These are phyloP conservation scores for Salix exigua DNA, from an alignment of 345 rosid genomes.

Conservation along the genomic window DNA sequence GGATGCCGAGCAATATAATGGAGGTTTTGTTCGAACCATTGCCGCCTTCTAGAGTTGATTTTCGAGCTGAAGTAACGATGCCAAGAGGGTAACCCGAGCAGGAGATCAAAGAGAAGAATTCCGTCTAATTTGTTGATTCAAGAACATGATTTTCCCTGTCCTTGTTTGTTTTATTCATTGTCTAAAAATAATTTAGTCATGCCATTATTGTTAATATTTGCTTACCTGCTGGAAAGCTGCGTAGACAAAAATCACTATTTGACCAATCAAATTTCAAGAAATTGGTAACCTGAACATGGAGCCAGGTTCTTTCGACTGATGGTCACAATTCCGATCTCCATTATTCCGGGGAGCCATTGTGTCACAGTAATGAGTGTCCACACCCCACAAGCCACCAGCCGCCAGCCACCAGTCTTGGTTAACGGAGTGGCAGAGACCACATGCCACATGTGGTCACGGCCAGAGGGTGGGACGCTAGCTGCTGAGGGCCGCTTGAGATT, in stretches of 20 bases:
- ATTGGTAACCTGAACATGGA: neutral
- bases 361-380: neutral
- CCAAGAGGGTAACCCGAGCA: neutral
- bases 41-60: slow-evolving; percentile 34
- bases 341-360: neutral
- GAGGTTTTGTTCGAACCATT: slow-evolving; percentile 19
- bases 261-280: no score
- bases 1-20: slow-evolving; percentile 23
- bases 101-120: neutral
- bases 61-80: slow-evolving; percentile 28
- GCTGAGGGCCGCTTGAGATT: neutral
- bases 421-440: slow-evolving; percentile 19
- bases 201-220: neutral
- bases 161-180: neutral
- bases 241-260: no score
- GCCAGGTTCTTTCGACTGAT: neutral
- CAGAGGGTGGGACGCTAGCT: slow-evolving; percentile 3
- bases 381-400: neutral
- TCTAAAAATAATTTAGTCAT: no score
- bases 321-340: neutral
- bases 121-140: no score
- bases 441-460: slow-evolving; percentile 23
- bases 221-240: neutral
- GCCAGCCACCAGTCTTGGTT: neutral
- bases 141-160: neutral